Evolutionary conservation across 2,329 filamentous ascomycete genomes (phyloP).

Genomic region (Arthrinium phaeospermum): DNA sequence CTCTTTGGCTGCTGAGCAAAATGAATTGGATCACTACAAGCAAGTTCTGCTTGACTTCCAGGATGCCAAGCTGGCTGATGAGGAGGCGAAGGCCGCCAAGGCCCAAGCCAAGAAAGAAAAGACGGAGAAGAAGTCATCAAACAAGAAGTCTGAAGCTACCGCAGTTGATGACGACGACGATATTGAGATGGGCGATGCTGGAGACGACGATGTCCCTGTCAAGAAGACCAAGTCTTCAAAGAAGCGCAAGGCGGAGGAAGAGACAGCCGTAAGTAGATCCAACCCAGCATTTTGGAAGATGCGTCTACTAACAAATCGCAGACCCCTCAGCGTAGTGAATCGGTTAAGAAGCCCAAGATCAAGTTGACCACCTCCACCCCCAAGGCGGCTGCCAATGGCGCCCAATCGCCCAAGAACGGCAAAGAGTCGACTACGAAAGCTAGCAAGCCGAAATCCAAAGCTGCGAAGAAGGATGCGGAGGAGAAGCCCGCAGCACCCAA

Average conservation of each 20-base stretch:
- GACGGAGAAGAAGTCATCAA: constrained; percentile 49
- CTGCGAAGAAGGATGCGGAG: constrained; percentile 62
- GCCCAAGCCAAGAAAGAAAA: constrained; percentile 32
- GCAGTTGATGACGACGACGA: constrained; percentile 61
- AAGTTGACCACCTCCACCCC: constrained; percentile 70
- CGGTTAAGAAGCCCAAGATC: constrained; percentile 72
- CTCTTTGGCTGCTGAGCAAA: constrained; percentile 76
- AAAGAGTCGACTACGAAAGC: constrained; percentile 56
- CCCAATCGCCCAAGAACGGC: constrained; percentile 46
- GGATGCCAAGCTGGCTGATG: constrained; percentile 67
- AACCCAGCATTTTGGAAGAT: background rate
- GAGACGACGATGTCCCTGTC: constrained; percentile 47
- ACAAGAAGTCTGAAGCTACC: constrained; percentile 53
- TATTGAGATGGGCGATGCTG: constrained; percentile 56
- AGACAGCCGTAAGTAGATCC: constrained; percentile 65
- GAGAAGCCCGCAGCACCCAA: constrained; percentile 52
- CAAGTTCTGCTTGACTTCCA: constrained; percentile 73
- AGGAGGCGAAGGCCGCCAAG: constrained; percentile 45
- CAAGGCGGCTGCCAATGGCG: constrained; percentile 68
- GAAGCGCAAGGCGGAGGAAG: constrained; percentile 89
- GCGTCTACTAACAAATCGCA: constrained; percentile 34
- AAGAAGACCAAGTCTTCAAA: constrained; percentile 61
- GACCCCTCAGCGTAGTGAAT: constrained; percentile 64
- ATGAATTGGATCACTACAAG: constrained; percentile 85
- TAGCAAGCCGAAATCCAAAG: constrained; percentile 62